Base-by-base conservation (phyloP, 2,329 filamentous ascomycete species). In the Penicillium sp. region DNA sequence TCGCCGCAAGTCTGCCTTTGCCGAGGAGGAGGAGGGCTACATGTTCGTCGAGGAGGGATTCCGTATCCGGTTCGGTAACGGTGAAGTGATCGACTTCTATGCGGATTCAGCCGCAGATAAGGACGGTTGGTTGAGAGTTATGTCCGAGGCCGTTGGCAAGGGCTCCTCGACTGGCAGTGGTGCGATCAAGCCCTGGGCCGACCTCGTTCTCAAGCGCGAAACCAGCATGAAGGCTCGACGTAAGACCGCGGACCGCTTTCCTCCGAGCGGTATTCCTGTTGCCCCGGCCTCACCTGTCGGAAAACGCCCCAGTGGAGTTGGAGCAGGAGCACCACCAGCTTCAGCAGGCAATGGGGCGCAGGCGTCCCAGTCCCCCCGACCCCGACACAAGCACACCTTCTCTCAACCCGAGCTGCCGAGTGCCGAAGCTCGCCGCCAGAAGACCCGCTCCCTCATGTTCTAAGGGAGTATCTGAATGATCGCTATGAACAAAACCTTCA, bases 41-140 rank as follows among this genome's bases (percentile, higher is more conserved):
- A 97, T 97, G 91, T 99, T 99, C 76, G 94, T 99, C 57, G 95
- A 99, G 78, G 95, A 99, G 76, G 95, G 95, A 2, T 99, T 99
- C 89, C 92, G 95, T 44, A 96, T 99, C 76, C 92, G 94, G 61
- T 99, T 99, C 80, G 96, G 92, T 76, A 99, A 99, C 73, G 95
- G 95, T 64, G 95, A 99, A 80, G 89, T 97, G 66, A 99, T 99
- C 75, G 94, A 98, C 82, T 98, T 98, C 77, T 98, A 99, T 75
- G 95, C 94, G 73, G 94, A 98, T 78, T 93, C 88, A 35, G 86
- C 89, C 1, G 87, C 87, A 42, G 90, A 95, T 74, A 99, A 98
- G 80, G 92, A 97, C 50, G 90, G 88, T 58, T 99, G 95, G 95
- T 95, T 99, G 91, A 89, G 88, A 75, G 90, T 92, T 15, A 86